A percentile compares a stretch with the other conserved stretches of the same genome.
phyloP scores from a whole-genome alignment of 768 basidiomycete species.

The Lentinula edodes region DNA sequence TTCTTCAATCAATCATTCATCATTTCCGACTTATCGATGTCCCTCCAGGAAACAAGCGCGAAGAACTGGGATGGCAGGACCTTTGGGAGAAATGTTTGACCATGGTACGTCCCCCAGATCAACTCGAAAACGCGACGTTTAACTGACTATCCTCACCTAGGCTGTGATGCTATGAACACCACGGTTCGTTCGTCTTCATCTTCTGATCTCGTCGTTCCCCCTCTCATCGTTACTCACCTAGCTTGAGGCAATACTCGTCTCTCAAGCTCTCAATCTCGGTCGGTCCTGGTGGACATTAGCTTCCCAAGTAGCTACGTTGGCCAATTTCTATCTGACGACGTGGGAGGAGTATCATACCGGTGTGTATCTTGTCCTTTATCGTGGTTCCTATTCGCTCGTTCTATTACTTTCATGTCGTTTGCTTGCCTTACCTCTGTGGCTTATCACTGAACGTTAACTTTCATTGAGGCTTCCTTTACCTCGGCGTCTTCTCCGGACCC shows the following conservation, averaged over 20 bases:
- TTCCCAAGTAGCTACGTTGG: constrained; percentile 70
- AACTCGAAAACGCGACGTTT: neutral
- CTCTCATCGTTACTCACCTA: constrained; percentile 19
- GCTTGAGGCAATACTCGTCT: constrained; percentile 82
- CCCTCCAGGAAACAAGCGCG: constrained; percentile 82
- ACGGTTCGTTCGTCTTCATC: constrained; percentile 45
- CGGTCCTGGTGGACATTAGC: constrained; percentile 97
- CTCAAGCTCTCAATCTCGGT: constrained; percentile 84
- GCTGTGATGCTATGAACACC: constrained; percentile 92
- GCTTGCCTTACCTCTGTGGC: neutral
- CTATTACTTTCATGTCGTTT: neutral
- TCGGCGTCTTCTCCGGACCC: constrained; percentile 91
- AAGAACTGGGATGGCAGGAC: constrained; percentile 95
- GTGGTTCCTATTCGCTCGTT: no score
- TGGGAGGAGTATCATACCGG: constrained; percentile 90
- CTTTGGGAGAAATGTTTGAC: constrained; percentile 97
- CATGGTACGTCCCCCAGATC: constrained; percentile 54
- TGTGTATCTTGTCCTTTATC: constrained; percentile 13
- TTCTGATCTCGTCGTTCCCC: neutral
- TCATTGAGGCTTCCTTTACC: constrained; percentile 70
- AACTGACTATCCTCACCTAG: constrained; percentile 25
- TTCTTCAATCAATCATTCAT: neutral
- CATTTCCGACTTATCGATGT: constrained; percentile 6
- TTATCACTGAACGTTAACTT: neutral
- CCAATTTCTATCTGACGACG: constrained; percentile 78